A percentile compares a stretch with the other conserved stretches of the same genome.
Conservation (phyloP, 1,284 basidiomycete genomes). For the Pisolithus thermaeus region DNA sequence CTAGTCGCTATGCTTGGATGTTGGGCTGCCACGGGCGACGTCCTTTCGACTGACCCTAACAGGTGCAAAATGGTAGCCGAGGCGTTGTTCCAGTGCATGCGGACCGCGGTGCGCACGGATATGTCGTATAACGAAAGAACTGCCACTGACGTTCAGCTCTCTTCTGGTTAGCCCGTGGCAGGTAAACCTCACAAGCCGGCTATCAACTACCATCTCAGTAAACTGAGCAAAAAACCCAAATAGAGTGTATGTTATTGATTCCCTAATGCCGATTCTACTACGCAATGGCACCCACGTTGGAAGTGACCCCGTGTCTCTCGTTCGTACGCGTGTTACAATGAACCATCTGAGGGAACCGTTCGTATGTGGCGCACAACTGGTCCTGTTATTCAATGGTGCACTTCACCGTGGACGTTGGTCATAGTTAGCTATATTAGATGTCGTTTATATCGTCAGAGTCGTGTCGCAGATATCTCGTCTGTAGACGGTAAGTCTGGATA, state of each 20-base stretch:
- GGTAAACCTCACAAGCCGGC: constrained; percentile 63
- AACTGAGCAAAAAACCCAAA: constrained; percentile 68
- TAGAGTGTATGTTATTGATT: constrained; percentile 29
- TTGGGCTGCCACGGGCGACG: constrained; percentile 81
- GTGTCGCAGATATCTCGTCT: no score
- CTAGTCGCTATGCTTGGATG: constrained; percentile 83
- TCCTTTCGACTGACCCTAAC: constrained; percentile 46
- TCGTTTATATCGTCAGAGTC: not conserved
- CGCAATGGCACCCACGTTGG: constrained; percentile 8
- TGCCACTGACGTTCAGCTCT: constrained; percentile 5
- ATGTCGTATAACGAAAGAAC: not conserved
- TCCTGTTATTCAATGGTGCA: not conserved
- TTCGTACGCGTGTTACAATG: not conserved
- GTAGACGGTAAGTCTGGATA: no score
- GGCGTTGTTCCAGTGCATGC: constrained; percentile 81
- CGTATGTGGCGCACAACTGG: not conserved
- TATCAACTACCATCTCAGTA: constrained; percentile 82
- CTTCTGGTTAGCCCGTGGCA: constrained; percentile 47
- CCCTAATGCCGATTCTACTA: constrained; percentile 9
- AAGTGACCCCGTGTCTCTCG: not conserved
- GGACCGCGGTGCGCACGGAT: constrained; percentile 62
- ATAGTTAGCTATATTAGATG: not conserved
- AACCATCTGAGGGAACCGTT: not conserved
- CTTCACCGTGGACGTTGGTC: not conserved
- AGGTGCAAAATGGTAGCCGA: constrained; percentile 64